Percentiles rank a stretch among this genome's conserved stretches.
Conservation (phyloP, 208 protist genomes). For the Crithidia expoeki region DNA sequence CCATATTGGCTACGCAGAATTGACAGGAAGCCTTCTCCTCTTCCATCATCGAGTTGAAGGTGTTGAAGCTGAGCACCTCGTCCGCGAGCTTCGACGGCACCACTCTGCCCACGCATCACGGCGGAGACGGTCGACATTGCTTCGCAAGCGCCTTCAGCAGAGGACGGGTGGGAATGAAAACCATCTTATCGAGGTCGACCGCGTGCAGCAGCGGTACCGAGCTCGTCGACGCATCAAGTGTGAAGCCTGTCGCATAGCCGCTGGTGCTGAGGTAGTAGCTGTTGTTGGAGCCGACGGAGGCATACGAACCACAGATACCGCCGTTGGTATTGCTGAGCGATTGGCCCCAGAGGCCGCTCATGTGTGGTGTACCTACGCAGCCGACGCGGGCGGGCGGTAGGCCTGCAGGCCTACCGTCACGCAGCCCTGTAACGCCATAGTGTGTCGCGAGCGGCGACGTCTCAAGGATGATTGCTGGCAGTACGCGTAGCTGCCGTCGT, state of each 20-base stretch:
- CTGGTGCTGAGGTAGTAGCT: slow-evolving; percentile 10
- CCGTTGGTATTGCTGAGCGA: not conserved
- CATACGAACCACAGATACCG: slow-evolving; percentile 5
- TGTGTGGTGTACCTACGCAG: slow-evolving; percentile 41
- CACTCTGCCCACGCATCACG: slow-evolving; percentile 45
- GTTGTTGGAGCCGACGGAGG: not conserved
- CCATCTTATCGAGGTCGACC: slow-evolving; percentile 13
- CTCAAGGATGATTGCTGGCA: slow-evolving; percentile 17
- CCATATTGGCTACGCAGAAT: slow-evolving; percentile 20
- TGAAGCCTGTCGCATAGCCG: slow-evolving; percentile 4
- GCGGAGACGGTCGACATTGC: slow-evolving; percentile 38
- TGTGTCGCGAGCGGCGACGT: not conserved
- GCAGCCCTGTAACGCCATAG: not conserved
- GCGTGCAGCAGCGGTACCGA: not conserved
- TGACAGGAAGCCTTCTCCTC: slow-evolving; percentile 23
- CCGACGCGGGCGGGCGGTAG: slow-evolving; percentile 11
- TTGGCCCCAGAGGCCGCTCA: slow-evolving; percentile 18
- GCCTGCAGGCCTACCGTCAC: slow-evolving; percentile 1
- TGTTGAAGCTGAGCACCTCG: slow-evolving; percentile 39
- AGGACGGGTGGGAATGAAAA: slow-evolving; percentile 40
- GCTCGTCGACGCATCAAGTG: not conserved
- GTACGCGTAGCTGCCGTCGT: slow-evolving; percentile 12
- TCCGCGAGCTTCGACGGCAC: slow-evolving; percentile 20
- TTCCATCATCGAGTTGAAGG: slow-evolving; percentile 32
- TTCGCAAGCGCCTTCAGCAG: slow-evolving; percentile 43